Evolutionary conservation across 169 alveolate species (phyloP).

Genomic region (Cyclospora cayetanensis): DNA sequence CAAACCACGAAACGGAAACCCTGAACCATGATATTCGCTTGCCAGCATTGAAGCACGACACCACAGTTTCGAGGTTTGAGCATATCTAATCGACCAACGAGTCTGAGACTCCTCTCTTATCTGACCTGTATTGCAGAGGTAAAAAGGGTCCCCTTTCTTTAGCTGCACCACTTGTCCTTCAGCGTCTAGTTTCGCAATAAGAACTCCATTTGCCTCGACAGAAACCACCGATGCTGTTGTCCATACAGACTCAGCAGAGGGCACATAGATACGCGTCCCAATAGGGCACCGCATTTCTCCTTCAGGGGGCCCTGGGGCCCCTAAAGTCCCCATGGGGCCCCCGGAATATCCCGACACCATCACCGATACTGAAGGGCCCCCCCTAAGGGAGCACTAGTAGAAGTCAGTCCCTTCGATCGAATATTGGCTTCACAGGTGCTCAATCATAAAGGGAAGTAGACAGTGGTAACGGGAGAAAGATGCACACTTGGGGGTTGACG

Average conservation of each 20-base stretch:
- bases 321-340: background rate
- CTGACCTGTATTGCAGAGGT: constrained; percentile 55
- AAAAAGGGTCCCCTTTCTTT: background rate
- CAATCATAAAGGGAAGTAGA: background rate
- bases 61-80: background rate
- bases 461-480: background rate
- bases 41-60: background rate
- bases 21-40: background rate
- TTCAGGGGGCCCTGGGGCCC: constrained; percentile 24
- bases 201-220: background rate
- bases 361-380: background rate
- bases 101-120: no score
- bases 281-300: constrained; percentile 36
- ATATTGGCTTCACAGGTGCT: background rate
- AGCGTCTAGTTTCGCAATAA: background rate
- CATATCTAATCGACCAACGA: background rate
- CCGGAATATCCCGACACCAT: background rate
- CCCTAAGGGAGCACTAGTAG: background rate
- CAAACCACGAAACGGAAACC: background rate
- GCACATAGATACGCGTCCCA: constrained; percentile 20
- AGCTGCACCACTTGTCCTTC: background rate
- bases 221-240: background rate
- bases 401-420: background rate
- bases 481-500: background rate
- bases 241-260: constrained; percentile 8